Base-by-base conservation (phyloP, 2,329 filamentous ascomycete species). In the Daldinia eschscholtzii region DNA sequence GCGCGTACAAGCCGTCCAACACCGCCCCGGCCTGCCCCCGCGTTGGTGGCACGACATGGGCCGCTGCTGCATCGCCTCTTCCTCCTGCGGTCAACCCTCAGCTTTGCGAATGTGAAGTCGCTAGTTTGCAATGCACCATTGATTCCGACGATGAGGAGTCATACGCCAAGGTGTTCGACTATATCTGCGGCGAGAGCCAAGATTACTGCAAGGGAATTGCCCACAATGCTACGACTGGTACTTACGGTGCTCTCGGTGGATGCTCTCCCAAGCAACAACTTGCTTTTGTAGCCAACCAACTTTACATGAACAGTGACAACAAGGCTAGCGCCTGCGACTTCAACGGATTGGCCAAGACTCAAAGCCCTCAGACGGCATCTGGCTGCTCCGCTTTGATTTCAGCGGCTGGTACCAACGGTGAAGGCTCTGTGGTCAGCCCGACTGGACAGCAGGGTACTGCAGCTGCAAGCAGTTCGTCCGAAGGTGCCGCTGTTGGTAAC, bases 41-140 rank as follows among this genome's bases (percentile, higher is more conserved):
- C 15, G 81, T 90, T 64, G 83, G 81, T 64, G 83, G 81, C 74
- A 73, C 81, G 41, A 83, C 83, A 77, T 99, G 96, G 95, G 83
- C 86, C 73, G 92, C 93, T 60, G 81, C 79, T 48, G 85, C 87
- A 69, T 84, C 86, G 48, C 84, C 83, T 65, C 92, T 99, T 37
- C 96, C 96, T 30, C 95, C 94, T 9, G 88, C 88, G 10, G 94
- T 94, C 71, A 93, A 98, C 83, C 78, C 88, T 52, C 77, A 88
- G 50, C 89, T 97, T 53, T 99, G 96, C 87, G 81, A 85, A 65
- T 99, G 96, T 88, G 97, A 97, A 93, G 87, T 88, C 80, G 84
- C 88, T 71, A 89, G 89, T 50, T 83, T 97, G 64, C 83, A 84
- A 66, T 99, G 96, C 83, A 86, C 87, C 30, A 88, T 93, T 68